Percentiles rank a stretch among this genome's conserved stretches.
phyloP scores from a whole-genome alignment of 768 basidiomycete genomes.

The Albatrellus ellisii region DNA sequence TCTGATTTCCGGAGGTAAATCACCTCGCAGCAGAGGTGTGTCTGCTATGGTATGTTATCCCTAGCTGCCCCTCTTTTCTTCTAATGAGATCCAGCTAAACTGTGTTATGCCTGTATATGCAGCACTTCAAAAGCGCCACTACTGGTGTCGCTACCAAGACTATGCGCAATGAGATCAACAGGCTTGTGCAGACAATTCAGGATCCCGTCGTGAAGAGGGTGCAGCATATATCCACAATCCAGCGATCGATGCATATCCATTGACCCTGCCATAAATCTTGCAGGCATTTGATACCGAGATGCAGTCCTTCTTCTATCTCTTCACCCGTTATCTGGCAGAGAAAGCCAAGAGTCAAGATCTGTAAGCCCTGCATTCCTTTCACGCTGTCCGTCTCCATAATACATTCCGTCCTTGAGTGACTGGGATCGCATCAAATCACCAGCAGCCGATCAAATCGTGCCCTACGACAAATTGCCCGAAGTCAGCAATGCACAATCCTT shows the following conservation, averaged over 20 bases:
- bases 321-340: slow-evolving; percentile 86
- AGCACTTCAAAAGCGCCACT: slow-evolving; percentile 23
- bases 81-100: slow-evolving; percentile 13
- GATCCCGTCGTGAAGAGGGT: slow-evolving; percentile 50
- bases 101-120: slow-evolving; percentile 17
- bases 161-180: slow-evolving; percentile 57
- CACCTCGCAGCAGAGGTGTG: slow-evolving; percentile 13
- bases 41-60: slow-evolving; percentile 11
- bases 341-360: slow-evolving; percentile 78
- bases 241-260: neutral
- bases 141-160: slow-evolving; percentile 41
- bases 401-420: slow-evolving; percentile 10
- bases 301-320: slow-evolving; percentile 87
- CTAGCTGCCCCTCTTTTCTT: neutral
- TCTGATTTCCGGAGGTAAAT: neutral
- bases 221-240: neutral
- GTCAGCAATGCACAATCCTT: slow-evolving; percentile 50
- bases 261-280: slow-evolving; percentile 7
- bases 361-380: slow-evolving; percentile 31
- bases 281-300: slow-evolving; percentile 85
- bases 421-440: slow-evolving; percentile 62
- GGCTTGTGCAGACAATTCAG: slow-evolving; percentile 47
- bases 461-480: slow-evolving; percentile 61
- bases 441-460: slow-evolving; percentile 72
- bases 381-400: neutral